Conservation (phyloP, 805 yeast species). For the Grigorovia humatica region DNA sequence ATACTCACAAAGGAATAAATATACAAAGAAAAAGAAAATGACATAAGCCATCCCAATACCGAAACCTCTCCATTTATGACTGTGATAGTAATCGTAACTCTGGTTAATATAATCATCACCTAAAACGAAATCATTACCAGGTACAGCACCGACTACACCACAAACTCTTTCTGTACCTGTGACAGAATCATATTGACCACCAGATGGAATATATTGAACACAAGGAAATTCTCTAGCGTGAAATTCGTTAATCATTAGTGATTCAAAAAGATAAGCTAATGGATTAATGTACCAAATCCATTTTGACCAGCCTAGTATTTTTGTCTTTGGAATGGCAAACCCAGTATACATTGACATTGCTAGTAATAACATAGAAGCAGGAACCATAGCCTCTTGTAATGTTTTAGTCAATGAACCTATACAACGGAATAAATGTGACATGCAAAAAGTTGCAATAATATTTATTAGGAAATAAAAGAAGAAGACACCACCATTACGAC, state of each 20-base stretch:
- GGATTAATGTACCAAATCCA: slow-evolving; percentile 58
- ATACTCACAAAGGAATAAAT: slow-evolving; percentile 44
- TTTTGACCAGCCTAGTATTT: slow-evolving; percentile 54
- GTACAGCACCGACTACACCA: slow-evolving; percentile 43
- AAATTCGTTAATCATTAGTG: slow-evolving; percentile 50
- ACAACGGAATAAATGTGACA: slow-evolving; percentile 47
- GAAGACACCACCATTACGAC: slow-evolving; percentile 42
- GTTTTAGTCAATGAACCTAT: slow-evolving; percentile 41
- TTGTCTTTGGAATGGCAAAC: slow-evolving; percentile 45
- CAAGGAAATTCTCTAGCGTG: slow-evolving; percentile 37
- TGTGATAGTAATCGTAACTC: slow-evolving; percentile 35
- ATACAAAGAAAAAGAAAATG: slow-evolving; percentile 43
- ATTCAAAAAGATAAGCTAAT: slow-evolving; percentile 46
- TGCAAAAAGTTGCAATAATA: slow-evolving; percentile 35
- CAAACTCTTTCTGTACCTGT: slow-evolving; percentile 38
- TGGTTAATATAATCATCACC: slow-evolving; percentile 42
- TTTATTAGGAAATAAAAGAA: slow-evolving; percentile 41
- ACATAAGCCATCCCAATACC: slow-evolving; percentile 52
- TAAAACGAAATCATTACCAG: slow-evolving; percentile 39
- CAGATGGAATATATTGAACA: slow-evolving; percentile 39
- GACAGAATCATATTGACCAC: slow-evolving; percentile 32
- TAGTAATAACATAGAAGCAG: slow-evolving; percentile 41
- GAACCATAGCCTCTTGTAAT: slow-evolving; percentile 47
- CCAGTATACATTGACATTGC: slow-evolving; percentile 45
- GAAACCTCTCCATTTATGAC: slow-evolving; percentile 53